These are phyloP conservation scores for Trichoderma guizhouense DNA, from an alignment of 2,329 filamentous ascomycete species.

Conservation along the genomic window DNA sequence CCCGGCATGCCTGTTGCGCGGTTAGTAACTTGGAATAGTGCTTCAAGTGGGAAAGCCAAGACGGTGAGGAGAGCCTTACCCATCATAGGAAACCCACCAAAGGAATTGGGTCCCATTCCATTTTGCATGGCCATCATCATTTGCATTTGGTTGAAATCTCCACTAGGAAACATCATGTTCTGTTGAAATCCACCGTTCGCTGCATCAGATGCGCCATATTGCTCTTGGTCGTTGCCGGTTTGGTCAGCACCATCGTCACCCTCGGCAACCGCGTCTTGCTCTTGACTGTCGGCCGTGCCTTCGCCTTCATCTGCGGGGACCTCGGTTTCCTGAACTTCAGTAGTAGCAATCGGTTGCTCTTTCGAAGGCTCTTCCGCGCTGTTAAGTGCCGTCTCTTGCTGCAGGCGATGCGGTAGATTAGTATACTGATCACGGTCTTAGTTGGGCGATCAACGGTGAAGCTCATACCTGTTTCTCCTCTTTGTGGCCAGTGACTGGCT, in stretches of 20 bases:
- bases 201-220: conserved; percentile 33
- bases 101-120: conserved; percentile 55
- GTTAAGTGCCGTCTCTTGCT: not conserved
- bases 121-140: conserved; percentile 77
- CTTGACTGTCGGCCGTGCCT: conserved; percentile 6
- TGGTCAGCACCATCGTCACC: conserved; percentile 28
- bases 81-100: conserved; percentile 73
- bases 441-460: not conserved
- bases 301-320: conserved; percentile 9
- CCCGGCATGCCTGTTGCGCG: conserved; percentile 63
- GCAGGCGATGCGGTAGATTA: not conserved
- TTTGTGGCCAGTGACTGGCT: conserved; percentile 1
- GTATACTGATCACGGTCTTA: not conserved
- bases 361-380: not conserved
- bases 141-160: conserved; percentile 74
- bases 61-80: conserved; percentile 55
- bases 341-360: not conserved
- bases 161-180: conserved; percentile 59
- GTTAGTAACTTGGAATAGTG: conserved; percentile 28
- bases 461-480: conserved; percentile 17
- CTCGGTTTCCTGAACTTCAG: not conserved
- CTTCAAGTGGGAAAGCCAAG: not conserved
- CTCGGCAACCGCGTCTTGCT: not conserved
- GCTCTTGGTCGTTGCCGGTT: conserved; percentile 31
- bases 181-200: conserved; percentile 50